phyloP scores from a whole-genome alignment of 148 eudicot species.

The Arctostaphylos glauca region DNA sequence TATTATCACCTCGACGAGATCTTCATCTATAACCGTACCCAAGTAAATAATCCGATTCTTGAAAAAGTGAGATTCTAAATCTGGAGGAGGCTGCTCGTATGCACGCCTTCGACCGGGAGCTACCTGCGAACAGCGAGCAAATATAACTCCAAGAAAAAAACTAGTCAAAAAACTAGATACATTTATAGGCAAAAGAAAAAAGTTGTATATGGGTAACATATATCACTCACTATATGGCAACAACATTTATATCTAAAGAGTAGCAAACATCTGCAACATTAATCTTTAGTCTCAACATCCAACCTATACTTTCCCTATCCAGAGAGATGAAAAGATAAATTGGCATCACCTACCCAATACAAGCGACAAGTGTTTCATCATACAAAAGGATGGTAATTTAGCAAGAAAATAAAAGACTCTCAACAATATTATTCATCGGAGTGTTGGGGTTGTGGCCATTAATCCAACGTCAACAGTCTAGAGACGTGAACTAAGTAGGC shows the following conservation, averaged over 20 bases:
- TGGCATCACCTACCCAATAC: neutral
- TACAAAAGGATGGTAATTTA: neutral
- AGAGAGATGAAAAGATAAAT: neutral
- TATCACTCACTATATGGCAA: too few relatives aligned
- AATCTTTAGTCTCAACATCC: neutral
- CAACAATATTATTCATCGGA: neutral
- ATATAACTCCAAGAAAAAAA: neutral
- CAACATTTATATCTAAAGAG: neutral
- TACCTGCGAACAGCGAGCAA: slow-evolving; percentile 44
- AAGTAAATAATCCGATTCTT: slow-evolving; percentile 84
- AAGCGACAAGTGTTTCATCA: neutral
- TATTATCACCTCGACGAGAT: slow-evolving; percentile 69
- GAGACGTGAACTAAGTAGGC: too few relatives aligned
- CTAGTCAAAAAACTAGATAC: neutral
- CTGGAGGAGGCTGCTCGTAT: slow-evolving; percentile 95
- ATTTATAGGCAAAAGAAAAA: neutral
- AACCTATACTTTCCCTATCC: neutral
- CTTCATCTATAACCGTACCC: slow-evolving; percentile 76
- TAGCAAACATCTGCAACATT: neutral
- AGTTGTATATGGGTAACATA: too few relatives aligned
- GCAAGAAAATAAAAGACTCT: neutral
- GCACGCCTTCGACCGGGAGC: slow-evolving; percentile 82
- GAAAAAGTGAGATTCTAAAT: slow-evolving; percentile 77
- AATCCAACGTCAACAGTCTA: too few relatives aligned
- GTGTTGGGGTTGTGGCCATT: neutral